These are phyloP conservation scores for Pyrenophora tritici-repentis DNA, from an alignment of 2,329 filamentous ascomycete species.

Conservation along the genomic window DNA sequence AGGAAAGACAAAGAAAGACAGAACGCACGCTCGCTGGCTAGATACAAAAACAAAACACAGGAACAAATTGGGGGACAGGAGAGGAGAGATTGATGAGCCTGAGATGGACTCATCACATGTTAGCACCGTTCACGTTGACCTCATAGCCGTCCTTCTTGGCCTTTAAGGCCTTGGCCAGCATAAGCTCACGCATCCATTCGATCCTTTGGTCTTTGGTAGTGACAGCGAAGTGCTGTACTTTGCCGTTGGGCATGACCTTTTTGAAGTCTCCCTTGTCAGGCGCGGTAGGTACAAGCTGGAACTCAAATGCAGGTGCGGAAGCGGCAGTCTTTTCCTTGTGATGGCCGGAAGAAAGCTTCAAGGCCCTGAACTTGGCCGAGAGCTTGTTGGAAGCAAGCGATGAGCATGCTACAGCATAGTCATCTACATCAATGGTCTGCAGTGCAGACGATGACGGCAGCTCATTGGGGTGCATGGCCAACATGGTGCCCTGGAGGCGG, in stretches of 20 bases:
- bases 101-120: constrained; percentile 25
- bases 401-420: constrained; percentile 86
- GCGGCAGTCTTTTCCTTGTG: constrained; percentile 62
- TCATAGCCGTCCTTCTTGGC: constrained; percentile 84
- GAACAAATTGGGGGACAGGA: constrained; percentile 2
- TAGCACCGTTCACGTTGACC: constrained; percentile 73
- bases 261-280: constrained; percentile 48
- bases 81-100: neutral
- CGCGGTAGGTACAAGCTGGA: constrained; percentile 80
- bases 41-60: constrained; percentile 4
- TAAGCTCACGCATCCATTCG: constrained; percentile 95
- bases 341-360: constrained; percentile 60
- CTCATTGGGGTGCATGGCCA: constrained; percentile 69
- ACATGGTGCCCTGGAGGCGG: constrained; percentile 67
- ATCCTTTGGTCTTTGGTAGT: constrained; percentile 73
- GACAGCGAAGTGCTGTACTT: constrained; percentile 86
- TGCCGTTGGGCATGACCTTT: constrained; percentile 57
- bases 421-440: constrained; percentile 84
- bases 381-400: constrained; percentile 80
- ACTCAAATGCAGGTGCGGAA: constrained; percentile 69
- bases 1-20: constrained; percentile 7
- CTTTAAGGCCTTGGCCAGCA: constrained; percentile 85
- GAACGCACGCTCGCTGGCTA: constrained; percentile 28
- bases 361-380: constrained; percentile 82
- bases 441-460: constrained; percentile 65